Percentiles rank a stretch among this genome's conserved stretches.
Evolutionary conservation across 345 rosid genomes (phyloP).

Genomic region (Clausena lansium): DNA sequence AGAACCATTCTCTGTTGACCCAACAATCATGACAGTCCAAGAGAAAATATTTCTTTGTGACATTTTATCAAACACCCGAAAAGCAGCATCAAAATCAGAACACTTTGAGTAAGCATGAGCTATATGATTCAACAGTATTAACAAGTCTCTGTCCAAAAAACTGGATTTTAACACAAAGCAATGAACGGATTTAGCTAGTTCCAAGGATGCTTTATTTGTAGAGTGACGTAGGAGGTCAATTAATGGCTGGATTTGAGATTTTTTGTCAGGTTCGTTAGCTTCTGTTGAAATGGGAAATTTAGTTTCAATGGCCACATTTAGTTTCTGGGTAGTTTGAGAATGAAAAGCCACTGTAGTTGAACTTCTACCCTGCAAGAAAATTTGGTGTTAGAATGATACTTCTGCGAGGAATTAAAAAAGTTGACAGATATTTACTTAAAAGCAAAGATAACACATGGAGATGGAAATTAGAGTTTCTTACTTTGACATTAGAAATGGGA

Average conservation of each 20-base stretch:
- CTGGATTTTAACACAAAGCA: slow-evolving; percentile 27
- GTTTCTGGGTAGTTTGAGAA: slow-evolving; percentile 7
- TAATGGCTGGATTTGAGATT: slow-evolving; percentile 22
- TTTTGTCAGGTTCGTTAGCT: neutral
- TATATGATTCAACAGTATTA: slow-evolving; percentile 32
- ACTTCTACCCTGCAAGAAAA: slow-evolving; percentile 14
- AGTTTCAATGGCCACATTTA: neutral
- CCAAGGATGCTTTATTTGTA: slow-evolving; percentile 22
- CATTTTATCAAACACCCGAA: slow-evolving; percentile 39
- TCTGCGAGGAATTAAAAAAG: neutral
- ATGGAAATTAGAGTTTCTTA: neutral
- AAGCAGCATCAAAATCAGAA: slow-evolving; percentile 33
- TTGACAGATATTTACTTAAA: neutral
- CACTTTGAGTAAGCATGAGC: slow-evolving; percentile 34
- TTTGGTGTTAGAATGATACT: neutral
- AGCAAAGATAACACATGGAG: neutral
- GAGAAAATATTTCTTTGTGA: slow-evolving; percentile 39
- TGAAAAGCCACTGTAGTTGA: slow-evolving; percentile 4
- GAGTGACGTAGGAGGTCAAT: slow-evolving; percentile 31
- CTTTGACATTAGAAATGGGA: neutral
- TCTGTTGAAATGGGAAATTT: neutral
- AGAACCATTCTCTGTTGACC: slow-evolving; percentile 34
- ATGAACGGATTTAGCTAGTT: slow-evolving; percentile 30
- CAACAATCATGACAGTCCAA: slow-evolving; percentile 47
- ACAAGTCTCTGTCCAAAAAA: slow-evolving; percentile 13